Percentiles rank a stretch among this genome's conserved stretches.
Conservation (phyloP, 768 basidiomycete species). For the Sutorius australiensis region DNA sequence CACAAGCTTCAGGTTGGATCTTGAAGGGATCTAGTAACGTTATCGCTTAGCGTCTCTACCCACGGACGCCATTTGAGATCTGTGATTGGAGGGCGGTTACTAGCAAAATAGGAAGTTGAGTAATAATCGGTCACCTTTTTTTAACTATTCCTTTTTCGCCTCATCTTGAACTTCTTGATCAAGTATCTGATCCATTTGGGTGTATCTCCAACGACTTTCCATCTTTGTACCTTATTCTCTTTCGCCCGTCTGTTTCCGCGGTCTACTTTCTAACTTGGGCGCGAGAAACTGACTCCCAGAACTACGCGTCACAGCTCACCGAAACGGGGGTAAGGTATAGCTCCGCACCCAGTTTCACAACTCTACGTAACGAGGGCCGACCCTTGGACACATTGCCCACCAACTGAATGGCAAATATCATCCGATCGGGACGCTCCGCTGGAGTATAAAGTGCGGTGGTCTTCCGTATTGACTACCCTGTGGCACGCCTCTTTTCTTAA, state of each 20-base stretch:
- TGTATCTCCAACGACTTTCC: slow-evolving; percentile 4
- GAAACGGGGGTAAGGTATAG: slow-evolving; percentile 8
- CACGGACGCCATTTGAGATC: background rate
- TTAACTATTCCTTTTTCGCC: background rate
- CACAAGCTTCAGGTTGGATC: background rate
- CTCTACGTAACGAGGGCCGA: slow-evolving; percentile 24
- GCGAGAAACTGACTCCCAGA: slow-evolving; percentile 2
- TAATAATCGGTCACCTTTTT: background rate
- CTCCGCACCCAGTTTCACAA: slow-evolving; percentile 7
- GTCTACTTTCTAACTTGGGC: background rate
- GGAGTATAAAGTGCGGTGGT: slow-evolving; percentile 21
- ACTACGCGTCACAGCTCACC: background rate
- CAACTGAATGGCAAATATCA: slow-evolving; percentile 8
- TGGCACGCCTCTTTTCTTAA: slow-evolving; percentile 7
- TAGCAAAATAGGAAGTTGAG: background rate
- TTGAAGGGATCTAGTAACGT: background rate
- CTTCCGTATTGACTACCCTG: background rate
- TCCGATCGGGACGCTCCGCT: slow-evolving; percentile 8
- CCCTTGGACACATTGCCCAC: slow-evolving; percentile 18
- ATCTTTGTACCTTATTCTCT: slow-evolving; percentile 8
- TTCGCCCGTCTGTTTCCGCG: slow-evolving; percentile 26
- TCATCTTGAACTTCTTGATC: background rate
- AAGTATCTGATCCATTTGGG: slow-evolving; percentile 7
- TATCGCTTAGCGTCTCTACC: background rate
- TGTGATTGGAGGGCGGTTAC: background rate